A percentile compares a stretch with the other conserved stretches of the same genome.
Conservation (phyloP, 768 basidiomycete species). For the Gymnopilus dilepis region DNA sequence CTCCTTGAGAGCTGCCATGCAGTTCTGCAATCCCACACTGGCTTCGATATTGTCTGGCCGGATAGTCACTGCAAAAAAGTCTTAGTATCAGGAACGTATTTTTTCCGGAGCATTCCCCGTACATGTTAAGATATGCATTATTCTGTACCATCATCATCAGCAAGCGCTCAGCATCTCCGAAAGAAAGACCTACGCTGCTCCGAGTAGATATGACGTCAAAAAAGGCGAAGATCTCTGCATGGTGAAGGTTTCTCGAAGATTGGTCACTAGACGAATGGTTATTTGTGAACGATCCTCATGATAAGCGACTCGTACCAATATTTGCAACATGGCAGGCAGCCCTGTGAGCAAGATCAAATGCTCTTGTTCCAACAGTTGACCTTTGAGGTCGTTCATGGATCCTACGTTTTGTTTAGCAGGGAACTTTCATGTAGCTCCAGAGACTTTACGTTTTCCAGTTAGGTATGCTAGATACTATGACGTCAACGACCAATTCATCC, state of each 20-base stretch:
- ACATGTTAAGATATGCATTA: slow-evolving; percentile 83
- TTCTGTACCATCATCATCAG: slow-evolving; percentile 47
- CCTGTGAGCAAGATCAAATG: slow-evolving; percentile 76
- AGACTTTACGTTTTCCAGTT: slow-evolving; percentile 67
- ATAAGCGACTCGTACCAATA: slow-evolving; percentile 48
- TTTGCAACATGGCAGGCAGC: slow-evolving; percentile 76
- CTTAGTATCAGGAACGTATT: slow-evolving; percentile 17
- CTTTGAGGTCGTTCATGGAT: slow-evolving; percentile 49
- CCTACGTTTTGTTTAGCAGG: slow-evolving; percentile 27
- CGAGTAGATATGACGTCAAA: slow-evolving; percentile 70
- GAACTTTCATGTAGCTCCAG: slow-evolving; percentile 9
- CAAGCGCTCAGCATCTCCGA: slow-evolving; percentile 13
- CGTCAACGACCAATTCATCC: not conserved
- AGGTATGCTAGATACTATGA: slow-evolving; percentile 66
- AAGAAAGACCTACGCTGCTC: slow-evolving; percentile 62
- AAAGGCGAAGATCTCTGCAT: slow-evolving; percentile 67
- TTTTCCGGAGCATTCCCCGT: slow-evolving; percentile 34
- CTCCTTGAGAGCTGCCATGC: slow-evolving; percentile 64
- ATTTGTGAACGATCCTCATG: not conserved
- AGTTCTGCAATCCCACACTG: slow-evolving; percentile 66
- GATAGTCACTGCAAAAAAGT: slow-evolving; percentile 57
- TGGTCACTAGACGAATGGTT: slow-evolving; percentile 54
- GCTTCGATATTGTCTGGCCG: slow-evolving; percentile 76
- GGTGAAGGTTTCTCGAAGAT: slow-evolving; percentile 64
- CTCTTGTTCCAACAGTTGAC: slow-evolving; percentile 60